Percentiles rank a stretch among this genome's conserved stretches.
Evolutionary conservation across 2,329 filamentous ascomycete genomes (phyloP).

Genomic region (Colletotrichum nymphaeae): DNA sequence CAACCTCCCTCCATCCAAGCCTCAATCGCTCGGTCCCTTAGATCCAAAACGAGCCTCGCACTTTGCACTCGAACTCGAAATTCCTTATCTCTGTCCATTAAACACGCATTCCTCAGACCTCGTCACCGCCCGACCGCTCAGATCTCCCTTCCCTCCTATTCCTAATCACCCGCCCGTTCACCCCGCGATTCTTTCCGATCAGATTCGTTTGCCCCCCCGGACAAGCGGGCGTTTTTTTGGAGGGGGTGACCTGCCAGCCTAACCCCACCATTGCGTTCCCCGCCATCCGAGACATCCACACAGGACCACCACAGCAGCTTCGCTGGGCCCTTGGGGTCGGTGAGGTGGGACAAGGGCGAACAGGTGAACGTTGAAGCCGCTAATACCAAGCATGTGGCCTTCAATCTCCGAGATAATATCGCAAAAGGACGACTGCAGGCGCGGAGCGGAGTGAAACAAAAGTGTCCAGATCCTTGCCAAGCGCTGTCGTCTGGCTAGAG

Average conservation of each 20-base stretch:
- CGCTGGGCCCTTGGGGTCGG: no score
- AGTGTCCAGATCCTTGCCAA: constrained; percentile 1
- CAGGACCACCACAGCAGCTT: not conserved
- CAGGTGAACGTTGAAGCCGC: not conserved
- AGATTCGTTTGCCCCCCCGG: not conserved
- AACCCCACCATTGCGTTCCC: constrained; percentile 12
- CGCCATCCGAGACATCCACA: constrained; percentile 6
- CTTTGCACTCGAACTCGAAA: not conserved
- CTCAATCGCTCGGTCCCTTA: not conserved
- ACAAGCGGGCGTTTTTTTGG: not conserved
- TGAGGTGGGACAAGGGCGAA: no score
- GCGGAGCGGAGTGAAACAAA: constrained; percentile 25
- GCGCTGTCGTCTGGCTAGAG: constrained; percentile 13
- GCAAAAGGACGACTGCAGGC: constrained; percentile 23
- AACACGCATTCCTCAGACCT: not conserved
- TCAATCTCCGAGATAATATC: constrained; percentile 25
- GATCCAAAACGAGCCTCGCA: not conserved
- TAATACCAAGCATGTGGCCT: constrained; percentile 18
- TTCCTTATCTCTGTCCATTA: not conserved
- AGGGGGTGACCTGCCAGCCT: not conserved
- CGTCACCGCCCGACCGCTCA: constrained; percentile 30
- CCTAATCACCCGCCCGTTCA: not conserved
- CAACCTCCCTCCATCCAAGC: not conserved
- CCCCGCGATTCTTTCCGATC: constrained; percentile 10
- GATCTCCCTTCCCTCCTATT: constrained; percentile 1